These are phyloP conservation scores for Coix lacrymajobi DNA, from an alignment of 176 grass and related monocot genomes.

Conservation along the genomic window DNA sequence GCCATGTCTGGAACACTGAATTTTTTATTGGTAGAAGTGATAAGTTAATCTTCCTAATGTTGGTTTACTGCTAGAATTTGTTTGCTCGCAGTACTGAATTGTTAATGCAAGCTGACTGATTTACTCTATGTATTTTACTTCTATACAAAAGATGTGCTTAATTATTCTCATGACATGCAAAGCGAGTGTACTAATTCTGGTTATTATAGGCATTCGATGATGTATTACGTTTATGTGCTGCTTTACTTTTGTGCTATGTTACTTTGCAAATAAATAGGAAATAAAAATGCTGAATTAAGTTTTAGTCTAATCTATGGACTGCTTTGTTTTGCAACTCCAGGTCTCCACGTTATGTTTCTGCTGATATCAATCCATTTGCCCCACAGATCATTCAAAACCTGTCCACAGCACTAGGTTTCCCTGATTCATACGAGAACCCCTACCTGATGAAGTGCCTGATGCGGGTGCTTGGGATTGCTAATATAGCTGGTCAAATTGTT, in stretches of 20 bases:
- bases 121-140: not conserved
- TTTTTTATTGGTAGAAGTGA: not conserved
- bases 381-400: conserved; percentile 69
- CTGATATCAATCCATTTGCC: conserved; percentile 78
- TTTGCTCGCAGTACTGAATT: not conserved
- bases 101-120: not conserved
- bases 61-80: not conserved
- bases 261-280: not conserved
- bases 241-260: not conserved
- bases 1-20: not conserved
- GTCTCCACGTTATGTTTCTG: conserved; percentile 50
- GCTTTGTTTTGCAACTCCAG: not conserved
- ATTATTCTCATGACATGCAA: not conserved
- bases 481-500: conserved; percentile 48
- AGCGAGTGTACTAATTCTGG: not conserved
- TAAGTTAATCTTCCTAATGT: not conserved
- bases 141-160: not conserved
- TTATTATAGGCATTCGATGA: not conserved
- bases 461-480: conserved; percentile 76
- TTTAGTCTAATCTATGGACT: not conserved
- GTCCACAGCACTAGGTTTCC: conserved; percentile 64
- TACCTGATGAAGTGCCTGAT: conserved; percentile 98
- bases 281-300: not conserved
- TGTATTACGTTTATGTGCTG: not conserved
- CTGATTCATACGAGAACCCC: conserved; percentile 83